Percentiles rank a stretch among this genome's conserved stretches.
phyloP scores from a whole-genome alignment of 148 eudicot species.

The Chenopodium quinoa region DNA sequence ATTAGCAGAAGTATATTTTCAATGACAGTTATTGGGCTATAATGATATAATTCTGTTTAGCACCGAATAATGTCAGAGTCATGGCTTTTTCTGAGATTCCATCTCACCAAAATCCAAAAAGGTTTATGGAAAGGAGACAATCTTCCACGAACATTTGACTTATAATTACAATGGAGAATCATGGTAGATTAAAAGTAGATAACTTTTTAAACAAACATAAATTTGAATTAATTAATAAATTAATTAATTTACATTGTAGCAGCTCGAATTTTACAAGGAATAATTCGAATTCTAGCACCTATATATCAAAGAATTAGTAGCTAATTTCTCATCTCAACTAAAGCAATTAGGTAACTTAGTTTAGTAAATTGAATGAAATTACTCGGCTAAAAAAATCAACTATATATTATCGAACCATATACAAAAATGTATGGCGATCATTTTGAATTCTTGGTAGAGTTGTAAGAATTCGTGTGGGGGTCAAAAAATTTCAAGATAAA shows the following conservation, averaged over 20 bases:
- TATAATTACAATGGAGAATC: neutral
- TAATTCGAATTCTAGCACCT: slow-evolving; percentile 11
- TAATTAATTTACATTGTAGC: slow-evolving; percentile 27
- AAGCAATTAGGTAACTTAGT: slow-evolving; percentile 1
- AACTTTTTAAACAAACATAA: neutral
- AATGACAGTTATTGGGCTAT: slow-evolving; percentile 4
- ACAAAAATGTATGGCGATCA: slow-evolving; percentile 19
- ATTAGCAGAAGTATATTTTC: neutral
- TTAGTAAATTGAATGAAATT: slow-evolving; percentile 18
- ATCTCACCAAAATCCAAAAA: slow-evolving; percentile 12
- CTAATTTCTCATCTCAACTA: slow-evolving; percentile 14
- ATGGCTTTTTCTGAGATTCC: slow-evolving; percentile 15
- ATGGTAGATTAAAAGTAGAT: neutral
- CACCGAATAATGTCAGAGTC: slow-evolving; percentile 21
- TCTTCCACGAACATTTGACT: slow-evolving; percentile 17
- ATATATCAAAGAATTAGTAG: slow-evolving; percentile 31
- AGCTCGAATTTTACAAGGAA: slow-evolving; percentile 16
- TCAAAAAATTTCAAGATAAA: slow-evolving; percentile 15
- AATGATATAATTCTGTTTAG: neutral
- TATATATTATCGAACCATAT: slow-evolving; percentile 25
- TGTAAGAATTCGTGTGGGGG: neutral
- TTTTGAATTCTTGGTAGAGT: slow-evolving; percentile 10
- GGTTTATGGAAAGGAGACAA: slow-evolving; percentile 7
- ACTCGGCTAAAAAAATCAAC: slow-evolving; percentile 18
- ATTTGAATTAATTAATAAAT: slow-evolving; percentile 9